phyloP scores from a whole-genome alignment of 305 asterid species.

The Caryopteris hybrid region DNA sequence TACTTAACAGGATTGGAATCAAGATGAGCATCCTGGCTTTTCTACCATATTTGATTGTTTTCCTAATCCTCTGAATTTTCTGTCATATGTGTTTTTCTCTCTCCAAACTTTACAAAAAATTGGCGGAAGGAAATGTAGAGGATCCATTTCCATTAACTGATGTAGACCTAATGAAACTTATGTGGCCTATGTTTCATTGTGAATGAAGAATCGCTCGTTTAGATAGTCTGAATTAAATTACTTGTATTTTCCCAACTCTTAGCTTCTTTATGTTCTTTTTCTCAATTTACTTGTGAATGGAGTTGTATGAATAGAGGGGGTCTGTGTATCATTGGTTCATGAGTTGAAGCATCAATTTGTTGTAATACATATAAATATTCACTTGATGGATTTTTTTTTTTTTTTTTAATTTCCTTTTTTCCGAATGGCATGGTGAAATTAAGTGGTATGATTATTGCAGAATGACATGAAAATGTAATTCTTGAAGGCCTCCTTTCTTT shows the following conservation, averaged over 20 bases:
- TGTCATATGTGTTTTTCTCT: too few relatives aligned
- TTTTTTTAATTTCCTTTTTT: not conserved
- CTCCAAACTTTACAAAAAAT: too few relatives aligned
- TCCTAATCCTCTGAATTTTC: not conserved
- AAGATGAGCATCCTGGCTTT: conserved; percentile 8
- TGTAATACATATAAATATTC: not conserved
- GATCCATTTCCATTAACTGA: not conserved
- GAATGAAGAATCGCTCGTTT: not conserved
- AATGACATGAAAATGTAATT: conserved; percentile 7
- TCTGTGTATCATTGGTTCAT: not conserved
- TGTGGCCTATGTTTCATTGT: not conserved
- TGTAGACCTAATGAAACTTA: not conserved
- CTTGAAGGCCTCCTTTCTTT: not conserved
- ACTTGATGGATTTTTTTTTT: not conserved
- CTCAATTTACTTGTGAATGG: not conserved
- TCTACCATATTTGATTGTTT: not conserved
- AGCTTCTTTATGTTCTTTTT: not conserved
- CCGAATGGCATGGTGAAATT: not conserved
- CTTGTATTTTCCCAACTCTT: not conserved
- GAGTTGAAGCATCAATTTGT: conserved; percentile 12
- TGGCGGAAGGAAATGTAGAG: too few relatives aligned
- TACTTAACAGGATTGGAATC: conserved; percentile 9
- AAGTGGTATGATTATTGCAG: conserved; percentile 2
- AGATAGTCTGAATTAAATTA: not conserved
- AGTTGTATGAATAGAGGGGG: not conserved